Percentiles rank a stretch among this genome's conserved stretches.
These are phyloP conservation scores for Proliferodiscus dingleyae DNA, from an alignment of 2,329 filamentous ascomycete species.

Conservation along the genomic window DNA sequence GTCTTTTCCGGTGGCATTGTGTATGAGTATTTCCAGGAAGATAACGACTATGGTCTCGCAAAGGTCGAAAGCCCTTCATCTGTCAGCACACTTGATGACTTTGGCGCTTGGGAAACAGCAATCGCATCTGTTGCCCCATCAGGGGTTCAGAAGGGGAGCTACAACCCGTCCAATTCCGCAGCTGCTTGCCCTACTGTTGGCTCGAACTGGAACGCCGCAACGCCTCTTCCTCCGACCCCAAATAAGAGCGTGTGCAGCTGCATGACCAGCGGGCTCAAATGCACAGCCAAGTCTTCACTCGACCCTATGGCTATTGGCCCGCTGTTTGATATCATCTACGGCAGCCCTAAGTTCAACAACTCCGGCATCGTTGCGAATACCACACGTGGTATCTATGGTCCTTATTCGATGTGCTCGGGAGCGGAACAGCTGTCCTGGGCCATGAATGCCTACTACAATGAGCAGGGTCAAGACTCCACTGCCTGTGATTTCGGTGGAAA, in stretches of 20 bases:
- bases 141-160: constrained; percentile 61
- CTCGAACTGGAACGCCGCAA: constrained; percentile 42
- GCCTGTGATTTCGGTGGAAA: constrained; percentile 69
- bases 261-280: constrained; percentile 70
- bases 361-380: constrained; percentile 43
- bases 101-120: constrained; percentile 53
- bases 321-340: constrained; percentile 53
- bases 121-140: constrained; percentile 46
- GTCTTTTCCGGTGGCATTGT: constrained; percentile 95
- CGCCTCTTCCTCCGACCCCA: constrained; percentile 71
- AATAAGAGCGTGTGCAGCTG: constrained; percentile 75
- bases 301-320: constrained; percentile 52
- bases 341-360: constrained; percentile 41
- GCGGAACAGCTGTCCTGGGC: constrained; percentile 67
- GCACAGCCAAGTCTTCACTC: constrained; percentile 57
- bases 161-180: constrained; percentile 38
- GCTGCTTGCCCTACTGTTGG: constrained; percentile 25
- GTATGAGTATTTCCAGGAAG: constrained; percentile 95
- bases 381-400: constrained; percentile 63
- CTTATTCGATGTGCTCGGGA: constrained; percentile 70
- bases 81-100: constrained; percentile 61
- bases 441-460: constrained; percentile 57
- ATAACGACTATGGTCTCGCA: constrained; percentile 66
- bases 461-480: constrained; percentile 33
- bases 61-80: constrained; percentile 42